Evolutionary conservation across 1,284 basidiomycete species (phyloP).

Genomic region (Coriolopsis trogii): DNA sequence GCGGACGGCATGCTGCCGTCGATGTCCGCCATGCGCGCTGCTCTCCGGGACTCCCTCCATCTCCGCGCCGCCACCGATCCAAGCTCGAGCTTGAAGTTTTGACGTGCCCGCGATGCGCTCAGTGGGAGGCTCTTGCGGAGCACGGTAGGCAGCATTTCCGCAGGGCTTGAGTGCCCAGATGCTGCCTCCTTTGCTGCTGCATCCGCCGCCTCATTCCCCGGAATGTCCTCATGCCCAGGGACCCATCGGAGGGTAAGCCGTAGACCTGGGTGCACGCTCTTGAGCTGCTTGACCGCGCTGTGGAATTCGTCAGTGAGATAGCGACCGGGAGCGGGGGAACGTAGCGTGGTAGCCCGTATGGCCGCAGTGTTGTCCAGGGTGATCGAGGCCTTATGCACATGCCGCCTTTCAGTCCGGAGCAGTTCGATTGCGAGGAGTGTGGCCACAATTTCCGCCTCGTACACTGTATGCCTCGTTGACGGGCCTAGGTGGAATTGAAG

Average conservation of each 20-base stretch:
- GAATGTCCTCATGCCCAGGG: constrained; percentile 22
- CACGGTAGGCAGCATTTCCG: not conserved
- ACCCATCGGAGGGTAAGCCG: constrained; percentile 18
- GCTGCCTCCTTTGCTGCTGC: constrained; percentile 22
- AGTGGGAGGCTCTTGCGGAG: constrained; percentile 20
- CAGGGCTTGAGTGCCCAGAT: not conserved
- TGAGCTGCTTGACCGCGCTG: not conserved
- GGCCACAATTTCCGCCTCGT: constrained; percentile 35
- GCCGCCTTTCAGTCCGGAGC: not conserved
- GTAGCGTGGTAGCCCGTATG: constrained; percentile 5
- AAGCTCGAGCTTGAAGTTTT: not conserved
- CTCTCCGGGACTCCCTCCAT: constrained; percentile 13
- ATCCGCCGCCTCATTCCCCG: constrained; percentile 27
- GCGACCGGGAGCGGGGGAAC: not conserved
- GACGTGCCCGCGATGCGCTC: constrained; percentile 8
- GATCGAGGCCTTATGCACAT: not conserved
- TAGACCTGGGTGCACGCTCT: constrained; percentile 1
- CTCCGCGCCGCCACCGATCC: not conserved
- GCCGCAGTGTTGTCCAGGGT: constrained; percentile 17
- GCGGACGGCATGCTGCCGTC: constrained; percentile 18
- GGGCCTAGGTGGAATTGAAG: constrained; percentile 29
- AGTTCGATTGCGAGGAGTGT: constrained; percentile 19
- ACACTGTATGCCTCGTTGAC: constrained; percentile 30
- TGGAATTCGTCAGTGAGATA: constrained; percentile 18
- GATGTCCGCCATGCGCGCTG: not conserved